Evolutionary conservation across 2,329 filamentous ascomycete genomes (phyloP).

Genomic region (Alternaria alternata): DNA sequence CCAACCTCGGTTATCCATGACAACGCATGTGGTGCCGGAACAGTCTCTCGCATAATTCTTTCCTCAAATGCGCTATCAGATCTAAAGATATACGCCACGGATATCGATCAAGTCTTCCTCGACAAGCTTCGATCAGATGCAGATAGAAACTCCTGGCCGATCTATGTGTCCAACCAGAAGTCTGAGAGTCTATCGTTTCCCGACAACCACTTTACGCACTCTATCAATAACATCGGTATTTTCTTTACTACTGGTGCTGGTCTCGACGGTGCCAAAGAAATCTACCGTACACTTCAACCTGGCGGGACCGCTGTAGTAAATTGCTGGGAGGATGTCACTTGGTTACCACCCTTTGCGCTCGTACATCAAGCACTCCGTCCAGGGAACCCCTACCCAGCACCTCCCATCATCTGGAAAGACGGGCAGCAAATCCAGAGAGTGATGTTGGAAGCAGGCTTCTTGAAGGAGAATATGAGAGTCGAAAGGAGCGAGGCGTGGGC

Average conservation of each 20-base stretch:
- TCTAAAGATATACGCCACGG: constrained; percentile 42
- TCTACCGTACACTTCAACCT: constrained; percentile 50
- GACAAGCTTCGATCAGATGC: constrained; percentile 23
- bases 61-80: constrained; percentile 5
- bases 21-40: constrained; percentile 46
- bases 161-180: constrained; percentile 29
- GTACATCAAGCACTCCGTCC: constrained; percentile 31
- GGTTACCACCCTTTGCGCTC: constrained; percentile 32
- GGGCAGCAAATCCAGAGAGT: constrained; percentile 37
- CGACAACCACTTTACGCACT: constrained; percentile 49
- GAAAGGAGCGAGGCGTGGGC: constrained; percentile 38
- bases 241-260: constrained; percentile 46
- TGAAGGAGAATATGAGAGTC: constrained; percentile 28
- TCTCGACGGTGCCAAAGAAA: constrained; percentile 47
- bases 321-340: constrained; percentile 41
- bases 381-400: constrained; percentile 26
- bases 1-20: constrained; percentile 43
- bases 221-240: constrained; percentile 53
- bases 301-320: constrained; percentile 52
- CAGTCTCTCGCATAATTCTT: constrained; percentile 37
- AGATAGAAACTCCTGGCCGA: constrained; percentile 31
- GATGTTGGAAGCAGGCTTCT: constrained; percentile 40
- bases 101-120: constrained; percentile 42
- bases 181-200: constrained; percentile 28
- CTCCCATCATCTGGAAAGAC: constrained; percentile 37